Conservation (phyloP, 371 early-diverging fungal genomes). For the Mucor irregularis region DNA sequence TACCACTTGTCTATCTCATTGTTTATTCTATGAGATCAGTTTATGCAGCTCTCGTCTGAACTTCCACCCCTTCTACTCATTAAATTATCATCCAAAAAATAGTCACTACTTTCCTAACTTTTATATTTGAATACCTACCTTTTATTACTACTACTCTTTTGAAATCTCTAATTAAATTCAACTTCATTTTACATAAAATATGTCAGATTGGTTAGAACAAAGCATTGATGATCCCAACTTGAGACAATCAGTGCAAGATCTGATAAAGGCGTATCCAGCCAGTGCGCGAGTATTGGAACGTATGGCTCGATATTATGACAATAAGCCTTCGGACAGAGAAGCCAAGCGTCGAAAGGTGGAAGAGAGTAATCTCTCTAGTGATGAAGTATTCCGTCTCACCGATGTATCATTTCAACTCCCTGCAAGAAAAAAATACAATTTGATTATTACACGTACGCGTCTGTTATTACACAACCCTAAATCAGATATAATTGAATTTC, state of each 20-base stretch:
- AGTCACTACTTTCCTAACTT: background rate
- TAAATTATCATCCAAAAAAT: no score
- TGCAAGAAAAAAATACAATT: slow-evolving; percentile 38
- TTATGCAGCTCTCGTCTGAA: slow-evolving; percentile 4
- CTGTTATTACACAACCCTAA: slow-evolving; percentile 27
- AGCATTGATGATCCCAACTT: slow-evolving; percentile 36
- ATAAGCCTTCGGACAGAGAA: slow-evolving; percentile 26
- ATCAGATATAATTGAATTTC: slow-evolving; percentile 22
- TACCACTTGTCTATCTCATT: slow-evolving; percentile 11
- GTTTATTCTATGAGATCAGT: background rate
- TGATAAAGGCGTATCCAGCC: slow-evolving; percentile 31
- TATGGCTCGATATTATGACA: slow-evolving; percentile 30
- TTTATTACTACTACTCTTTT: background rate
- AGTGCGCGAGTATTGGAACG: slow-evolving; percentile 32
- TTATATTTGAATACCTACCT: background rate
- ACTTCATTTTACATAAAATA: slow-evolving; percentile 3
- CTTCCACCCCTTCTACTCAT: background rate
- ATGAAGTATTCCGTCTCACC: slow-evolving; percentile 14
- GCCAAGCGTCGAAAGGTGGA: slow-evolving; percentile 33
- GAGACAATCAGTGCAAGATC: slow-evolving; percentile 26
- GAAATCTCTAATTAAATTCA: no score
- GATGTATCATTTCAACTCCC: slow-evolving; percentile 42
- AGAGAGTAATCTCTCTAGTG: slow-evolving; percentile 1
- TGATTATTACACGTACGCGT: slow-evolving; percentile 26
- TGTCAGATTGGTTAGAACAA: slow-evolving; percentile 24